A percentile compares a stretch with the other conserved stretches of the same genome.
phyloP scores from a whole-genome alignment of 2,329 filamentous ascomycete genomes.

The Talaromyces sp. region DNA sequence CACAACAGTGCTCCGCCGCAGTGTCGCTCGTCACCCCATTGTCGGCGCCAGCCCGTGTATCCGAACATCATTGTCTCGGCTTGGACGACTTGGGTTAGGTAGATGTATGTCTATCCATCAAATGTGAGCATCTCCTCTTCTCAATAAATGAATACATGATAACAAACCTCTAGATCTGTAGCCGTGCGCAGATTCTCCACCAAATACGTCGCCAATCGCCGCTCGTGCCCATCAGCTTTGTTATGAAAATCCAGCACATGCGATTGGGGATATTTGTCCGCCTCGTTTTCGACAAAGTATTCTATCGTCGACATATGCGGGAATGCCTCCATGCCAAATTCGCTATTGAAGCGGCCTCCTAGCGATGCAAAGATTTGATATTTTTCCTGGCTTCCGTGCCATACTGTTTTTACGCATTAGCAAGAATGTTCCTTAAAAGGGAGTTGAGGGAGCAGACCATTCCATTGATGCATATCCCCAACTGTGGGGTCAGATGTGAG shows the following conservation, averaged over 20 bases:
- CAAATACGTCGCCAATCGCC: constrained; percentile 71
- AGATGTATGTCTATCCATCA: constrained; percentile 51
- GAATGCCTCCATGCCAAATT: constrained; percentile 87
- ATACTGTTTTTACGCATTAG: constrained; percentile 45
- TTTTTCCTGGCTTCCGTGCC: constrained; percentile 78
- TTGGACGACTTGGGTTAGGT: constrained; percentile 54
- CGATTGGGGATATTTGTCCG: constrained; percentile 70
- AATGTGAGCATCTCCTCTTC: neutral
- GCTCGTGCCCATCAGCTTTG: constrained; percentile 78
- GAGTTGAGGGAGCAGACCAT: constrained; percentile 40
- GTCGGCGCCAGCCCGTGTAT: constrained; percentile 43
- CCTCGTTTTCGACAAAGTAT: constrained; percentile 62
- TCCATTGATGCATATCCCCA: constrained; percentile 88
- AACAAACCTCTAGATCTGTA: constrained; percentile 19
- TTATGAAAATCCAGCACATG: constrained; percentile 85
- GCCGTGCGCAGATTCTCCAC: constrained; percentile 40
- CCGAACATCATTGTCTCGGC: constrained; percentile 52
- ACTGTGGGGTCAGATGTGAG: constrained; percentile 66
- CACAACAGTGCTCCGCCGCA: constrained; percentile 31
- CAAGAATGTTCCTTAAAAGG: neutral
- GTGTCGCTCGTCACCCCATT: constrained; percentile 40
- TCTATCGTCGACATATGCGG: constrained; percentile 62
- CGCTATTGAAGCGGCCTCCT: constrained; percentile 75
- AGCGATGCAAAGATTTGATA: constrained; percentile 71
- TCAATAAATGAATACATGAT: neutral